Conservation (phyloP, 225 moss, liverwort and hornwort genomes). For the Bryoerythrophyllum caledonicum region DNA sequence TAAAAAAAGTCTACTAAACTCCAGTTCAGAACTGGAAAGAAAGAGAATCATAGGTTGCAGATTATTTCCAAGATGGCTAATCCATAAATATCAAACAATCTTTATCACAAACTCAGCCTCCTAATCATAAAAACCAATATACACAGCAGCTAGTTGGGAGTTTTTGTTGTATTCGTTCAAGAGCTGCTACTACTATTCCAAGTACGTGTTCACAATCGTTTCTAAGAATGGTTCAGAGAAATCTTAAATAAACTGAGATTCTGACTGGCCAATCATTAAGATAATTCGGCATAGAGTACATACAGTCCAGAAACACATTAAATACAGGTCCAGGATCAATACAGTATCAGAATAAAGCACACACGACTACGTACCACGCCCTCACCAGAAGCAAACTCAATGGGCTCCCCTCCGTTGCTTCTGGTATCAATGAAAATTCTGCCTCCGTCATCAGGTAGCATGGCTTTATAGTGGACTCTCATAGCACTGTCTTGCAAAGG, state of each 20-base stretch:
- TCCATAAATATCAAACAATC: slow-evolving; percentile 7
- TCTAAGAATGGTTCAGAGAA: background rate
- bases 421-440: slow-evolving; percentile 79
- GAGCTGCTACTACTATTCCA: background rate
- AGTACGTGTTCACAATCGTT: slow-evolving; percentile 7
- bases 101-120: slow-evolving; percentile 14
- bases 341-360: slow-evolving; percentile 32
- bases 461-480: slow-evolving; percentile 85
- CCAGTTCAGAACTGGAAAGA: background rate
- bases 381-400: slow-evolving; percentile 94
- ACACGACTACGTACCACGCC: slow-evolving; percentile 75
- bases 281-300: background rate
- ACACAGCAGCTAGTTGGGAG: slow-evolving; percentile 5
- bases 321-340: slow-evolving; percentile 23
- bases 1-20: slow-evolving; percentile 7
- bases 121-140: background rate
- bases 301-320: slow-evolving; percentile 21
- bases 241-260: background rate
- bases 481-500: slow-evolving; percentile 92
- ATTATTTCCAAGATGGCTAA: slow-evolving; percentile 14
- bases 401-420: slow-evolving; percentile 61
- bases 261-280: slow-evolving; percentile 10
- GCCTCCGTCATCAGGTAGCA: slow-evolving; percentile 72
- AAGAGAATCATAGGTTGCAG: slow-evolving; percentile 7
- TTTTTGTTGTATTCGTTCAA: background rate